Evolutionary conservation across 257 asterid species (phyloP), one percentile per base, ranked within the genome.

Genomic region (Solanum megistacrolobum): DNA sequence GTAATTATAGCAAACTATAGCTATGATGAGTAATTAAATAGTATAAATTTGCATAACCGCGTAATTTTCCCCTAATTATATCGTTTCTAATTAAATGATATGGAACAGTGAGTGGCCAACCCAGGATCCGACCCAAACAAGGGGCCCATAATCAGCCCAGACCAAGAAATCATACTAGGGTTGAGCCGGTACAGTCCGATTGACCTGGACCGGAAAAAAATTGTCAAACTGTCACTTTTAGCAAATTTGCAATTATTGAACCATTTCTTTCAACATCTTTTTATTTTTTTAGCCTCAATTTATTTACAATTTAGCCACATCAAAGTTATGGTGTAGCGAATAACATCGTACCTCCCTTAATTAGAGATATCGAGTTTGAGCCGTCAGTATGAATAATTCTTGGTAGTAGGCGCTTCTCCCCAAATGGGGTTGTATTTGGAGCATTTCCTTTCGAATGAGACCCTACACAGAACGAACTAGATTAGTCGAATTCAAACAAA

Each of bases 371-470:
- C 1, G 3, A 14, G 1, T 48, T 48, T 14, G 21, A 48, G 21
- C 0, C 1, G 4, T 5, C 6, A 1, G 0, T 13, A 48, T 14
- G 14, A 48, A 48, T 0, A 2, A 2, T 5, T 48, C 21, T 48
- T 48, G 21, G 1, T 5, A 48, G 58, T 5, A 21, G 2, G 21
- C 2, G 1, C 7, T 48, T 48, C 21, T 13, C 21, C 6, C 8
- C 3, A 5, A 16, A 14, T 48, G 60, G 8, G 8, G 21, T 5
- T 5, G 21, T 48, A 48, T 0, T 0, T 6, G 8, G 7, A 48
- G 1, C 21, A 14, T 48, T 48, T 48, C 21, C 8, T 46, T 2
- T 48, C 8, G 5, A 48, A 48, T 5, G 60, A 14, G 3, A 48
- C 7, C 7, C 21, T 48, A 48, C 3, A 48, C 3, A 5, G 1